Evolutionary conservation across 176 grass and related monocot species (phyloP).

Genomic region (Melocanna baccifera): DNA sequence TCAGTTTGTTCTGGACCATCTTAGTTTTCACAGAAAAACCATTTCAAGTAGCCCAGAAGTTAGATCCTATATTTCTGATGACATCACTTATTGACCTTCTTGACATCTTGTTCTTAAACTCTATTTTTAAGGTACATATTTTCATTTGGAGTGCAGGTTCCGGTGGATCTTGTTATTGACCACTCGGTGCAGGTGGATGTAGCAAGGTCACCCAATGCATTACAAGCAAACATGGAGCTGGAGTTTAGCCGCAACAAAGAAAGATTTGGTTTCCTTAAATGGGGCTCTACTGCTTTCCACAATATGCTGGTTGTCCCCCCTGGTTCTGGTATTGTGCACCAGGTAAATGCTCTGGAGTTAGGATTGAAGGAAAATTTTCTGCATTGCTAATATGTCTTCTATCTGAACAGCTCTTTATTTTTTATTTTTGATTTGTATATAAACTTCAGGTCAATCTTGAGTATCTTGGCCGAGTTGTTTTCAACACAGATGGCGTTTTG

Average conservation of each 20-base stretch:
- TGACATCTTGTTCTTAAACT: not conserved
- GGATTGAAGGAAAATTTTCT: not conserved
- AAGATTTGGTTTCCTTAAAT: constrained; percentile 95
- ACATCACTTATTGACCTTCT: not conserved
- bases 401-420: not conserved
- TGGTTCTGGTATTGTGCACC: constrained; percentile 93
- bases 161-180: constrained; percentile 94
- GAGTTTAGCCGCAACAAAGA: constrained; percentile 89
- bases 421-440: not conserved
- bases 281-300: constrained; percentile 88
- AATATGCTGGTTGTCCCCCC: constrained; percentile 97
- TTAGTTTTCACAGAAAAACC: not conserved
- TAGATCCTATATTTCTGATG: not conserved
- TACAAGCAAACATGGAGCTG: constrained; percentile 80
- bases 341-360: constrained; percentile 46
- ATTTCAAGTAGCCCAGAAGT: not conserved
- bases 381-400: not conserved
- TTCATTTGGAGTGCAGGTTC: constrained; percentile 55
- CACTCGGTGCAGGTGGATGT: constrained; percentile 98
- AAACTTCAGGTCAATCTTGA: constrained; percentile 82
- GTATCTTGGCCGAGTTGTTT: constrained; percentile 91
- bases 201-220: constrained; percentile 75
- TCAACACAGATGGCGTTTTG: constrained; percentile 66
- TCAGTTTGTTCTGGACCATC: not conserved
- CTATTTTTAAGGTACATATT: constrained; percentile 9